Percentiles rank a stretch among this genome's conserved stretches.
phyloP scores from a whole-genome alignment of 1,139 yeast genomes.

The Suzukiozyma palmioleophila region DNA sequence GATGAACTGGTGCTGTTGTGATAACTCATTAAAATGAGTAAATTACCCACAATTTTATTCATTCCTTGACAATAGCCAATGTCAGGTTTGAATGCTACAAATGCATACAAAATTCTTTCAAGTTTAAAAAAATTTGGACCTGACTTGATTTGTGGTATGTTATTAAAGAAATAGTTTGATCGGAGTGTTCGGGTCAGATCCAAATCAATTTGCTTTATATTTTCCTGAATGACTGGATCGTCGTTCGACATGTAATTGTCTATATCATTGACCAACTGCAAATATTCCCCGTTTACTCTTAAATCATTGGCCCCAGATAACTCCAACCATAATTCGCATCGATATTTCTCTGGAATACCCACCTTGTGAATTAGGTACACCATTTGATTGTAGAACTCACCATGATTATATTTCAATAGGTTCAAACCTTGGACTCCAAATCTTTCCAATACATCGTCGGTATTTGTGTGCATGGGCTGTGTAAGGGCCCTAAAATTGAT shows the following conservation, averaged over 20 bases:
- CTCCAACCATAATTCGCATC: constrained; percentile 52
- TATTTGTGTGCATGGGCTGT: constrained; percentile 3
- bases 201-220: constrained; percentile 49
- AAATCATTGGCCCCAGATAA: constrained; percentile 48
- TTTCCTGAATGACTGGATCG: constrained; percentile 21
- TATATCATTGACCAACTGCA: constrained; percentile 17
- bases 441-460: constrained; percentile 11
- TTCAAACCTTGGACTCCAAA: constrained; percentile 37
- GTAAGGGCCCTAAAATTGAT: constrained; percentile 8
- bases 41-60: constrained; percentile 56
- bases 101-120: constrained; percentile 48
- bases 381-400: constrained; percentile 19
- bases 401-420: constrained; percentile 10
- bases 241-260: constrained; percentile 6
- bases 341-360: constrained; percentile 47
- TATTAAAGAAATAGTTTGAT: constrained; percentile 47
- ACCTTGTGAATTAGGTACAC: constrained; percentile 32
- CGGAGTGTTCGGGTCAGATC: constrained; percentile 58
- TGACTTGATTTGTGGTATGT: constrained; percentile 34
- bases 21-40: constrained; percentile 29
- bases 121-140: constrained; percentile 53
- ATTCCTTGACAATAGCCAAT: constrained; percentile 63
- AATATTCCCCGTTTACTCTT: constrained; percentile 49
- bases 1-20: constrained; percentile 11
- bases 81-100: constrained; percentile 44